Percentiles rank a stretch among this genome's conserved stretches.
Conservation (phyloP, 1,284 basidiomycete species). For the Moniliophthora roreri region DNA sequence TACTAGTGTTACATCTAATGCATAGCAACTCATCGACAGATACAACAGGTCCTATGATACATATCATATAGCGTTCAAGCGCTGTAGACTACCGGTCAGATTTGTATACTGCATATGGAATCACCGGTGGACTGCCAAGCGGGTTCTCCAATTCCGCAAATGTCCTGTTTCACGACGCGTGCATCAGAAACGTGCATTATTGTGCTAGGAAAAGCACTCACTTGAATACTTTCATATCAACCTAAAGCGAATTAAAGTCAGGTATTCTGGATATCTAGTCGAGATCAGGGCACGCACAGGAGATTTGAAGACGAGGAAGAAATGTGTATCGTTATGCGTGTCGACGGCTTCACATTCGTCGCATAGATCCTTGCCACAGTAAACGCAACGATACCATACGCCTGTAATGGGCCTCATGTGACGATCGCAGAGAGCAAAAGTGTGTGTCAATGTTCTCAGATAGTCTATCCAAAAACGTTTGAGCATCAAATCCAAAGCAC, state of each 20-base stretch:
- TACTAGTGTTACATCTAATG: too few relatives aligned
- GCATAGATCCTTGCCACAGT: constrained; percentile 83
- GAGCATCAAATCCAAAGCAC: background rate
- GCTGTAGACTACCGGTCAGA: background rate
- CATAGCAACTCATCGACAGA: too few relatives aligned
- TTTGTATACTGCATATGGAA: constrained; percentile 57
- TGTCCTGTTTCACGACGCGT: constrained; percentile 42
- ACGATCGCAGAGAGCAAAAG: constrained; percentile 70
- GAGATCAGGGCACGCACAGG: constrained; percentile 41
- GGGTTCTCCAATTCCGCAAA: constrained; percentile 62
- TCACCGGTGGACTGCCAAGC: constrained; percentile 52
- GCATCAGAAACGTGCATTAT: background rate
- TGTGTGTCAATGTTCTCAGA: constrained; percentile 64
- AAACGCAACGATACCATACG: constrained; percentile 86
- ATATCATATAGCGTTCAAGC: constrained; percentile 20
- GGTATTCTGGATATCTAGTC: background rate
- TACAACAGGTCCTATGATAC: too few relatives aligned
- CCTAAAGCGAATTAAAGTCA: constrained; percentile 30
- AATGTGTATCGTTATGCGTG: constrained; percentile 77
- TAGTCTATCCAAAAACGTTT: constrained; percentile 50
- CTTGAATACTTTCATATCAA: constrained; percentile 63
- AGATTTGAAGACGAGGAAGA: constrained; percentile 87
- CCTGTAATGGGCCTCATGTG: constrained; percentile 76
- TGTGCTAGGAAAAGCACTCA: constrained; percentile 27
- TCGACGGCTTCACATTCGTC: constrained; percentile 75